phyloP scores from a whole-genome alignment of 768 basidiomycete genomes.

The Gautieria morchelliformis region DNA sequence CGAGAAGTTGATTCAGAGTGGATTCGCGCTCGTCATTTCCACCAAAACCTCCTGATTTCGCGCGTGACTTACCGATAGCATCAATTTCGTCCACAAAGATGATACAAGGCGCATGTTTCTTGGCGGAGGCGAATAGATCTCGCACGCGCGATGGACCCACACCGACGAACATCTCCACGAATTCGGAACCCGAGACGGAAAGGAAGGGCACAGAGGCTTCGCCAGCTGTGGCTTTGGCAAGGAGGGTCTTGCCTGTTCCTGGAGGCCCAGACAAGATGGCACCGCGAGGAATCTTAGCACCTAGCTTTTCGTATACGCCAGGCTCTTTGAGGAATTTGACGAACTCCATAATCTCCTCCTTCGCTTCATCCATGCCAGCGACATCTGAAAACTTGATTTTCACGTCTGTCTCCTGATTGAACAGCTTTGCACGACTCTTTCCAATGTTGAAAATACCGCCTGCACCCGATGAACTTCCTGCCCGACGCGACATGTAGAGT shows the following conservation, averaged over 20 bases:
- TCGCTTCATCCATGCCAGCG: constrained; percentile 99
- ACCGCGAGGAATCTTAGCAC: constrained; percentile 95
- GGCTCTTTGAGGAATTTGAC: constrained; percentile 99
- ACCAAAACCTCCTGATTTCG: constrained; percentile 67
- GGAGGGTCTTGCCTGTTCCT: constrained; percentile 95
- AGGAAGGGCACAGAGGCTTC: constrained; percentile 98
- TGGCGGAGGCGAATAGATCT: constrained; percentile 94
- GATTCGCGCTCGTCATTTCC: constrained; percentile 98
- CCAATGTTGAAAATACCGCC: constrained; percentile 97
- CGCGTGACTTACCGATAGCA: constrained; percentile 93
- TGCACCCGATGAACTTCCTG: constrained; percentile 50
- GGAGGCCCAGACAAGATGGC: constrained; percentile 94
- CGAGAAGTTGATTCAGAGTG: constrained; percentile 92
- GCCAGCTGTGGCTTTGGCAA: constrained; percentile 97
- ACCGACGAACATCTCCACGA: constrained; percentile 99
- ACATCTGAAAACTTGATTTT: constrained; percentile 93
- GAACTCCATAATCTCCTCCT: constrained; percentile 99
- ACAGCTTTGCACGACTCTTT: constrained; percentile 88
- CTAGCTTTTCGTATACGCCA: constrained; percentile 85
- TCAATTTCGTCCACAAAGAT: constrained; percentile 99
- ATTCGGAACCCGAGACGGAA: constrained; percentile 97
- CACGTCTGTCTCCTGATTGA: constrained; percentile 95
- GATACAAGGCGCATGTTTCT: constrained; percentile 97
- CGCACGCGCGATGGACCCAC: constrained; percentile 96
- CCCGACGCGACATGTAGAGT: constrained; percentile 75